Conservation (phyloP, 306 rosid genomes). For the Trifolium subterraneum region DNA sequence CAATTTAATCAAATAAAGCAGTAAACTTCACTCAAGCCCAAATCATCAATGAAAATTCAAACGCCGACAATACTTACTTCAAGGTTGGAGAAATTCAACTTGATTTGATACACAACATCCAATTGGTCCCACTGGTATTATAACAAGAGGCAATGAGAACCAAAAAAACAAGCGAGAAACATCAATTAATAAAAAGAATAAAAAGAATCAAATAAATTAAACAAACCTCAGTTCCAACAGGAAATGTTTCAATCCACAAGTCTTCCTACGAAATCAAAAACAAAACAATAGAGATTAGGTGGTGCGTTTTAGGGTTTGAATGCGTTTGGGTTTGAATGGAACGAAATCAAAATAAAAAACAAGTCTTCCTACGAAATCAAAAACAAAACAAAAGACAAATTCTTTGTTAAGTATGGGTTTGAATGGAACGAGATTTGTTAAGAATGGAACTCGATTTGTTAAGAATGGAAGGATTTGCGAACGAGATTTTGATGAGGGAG, state of each 20-base stretch:
- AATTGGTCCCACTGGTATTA: slow-evolving; percentile 59
- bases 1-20: not conserved
- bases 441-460: too few species aligned
- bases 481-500: too few species aligned
- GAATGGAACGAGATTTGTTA: too few species aligned
- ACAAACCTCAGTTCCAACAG: slow-evolving; percentile 66
- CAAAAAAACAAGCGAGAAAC: not conserved
- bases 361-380: too few species aligned
- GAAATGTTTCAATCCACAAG: slow-evolving; percentile 55
- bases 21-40: not conserved
- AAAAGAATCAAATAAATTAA: not conserved
- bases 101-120: slow-evolving; percentile 56
- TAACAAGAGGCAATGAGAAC: not conserved
- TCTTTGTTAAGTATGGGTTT: too few species aligned
- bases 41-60: not conserved
- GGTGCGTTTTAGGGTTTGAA: too few species aligned
- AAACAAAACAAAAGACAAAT: too few species aligned
- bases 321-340: too few species aligned
- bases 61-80: slow-evolving; percentile 48
- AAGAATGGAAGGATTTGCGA: too few species aligned
- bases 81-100: slow-evolving; percentile 63
- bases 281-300: not conserved
- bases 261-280: slow-evolving; percentile 52
- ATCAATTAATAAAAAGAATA: not conserved
- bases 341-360: too few species aligned